Base-by-base conservation (phyloP, 345 rosid genomes). In the Populus tremula region DNA sequence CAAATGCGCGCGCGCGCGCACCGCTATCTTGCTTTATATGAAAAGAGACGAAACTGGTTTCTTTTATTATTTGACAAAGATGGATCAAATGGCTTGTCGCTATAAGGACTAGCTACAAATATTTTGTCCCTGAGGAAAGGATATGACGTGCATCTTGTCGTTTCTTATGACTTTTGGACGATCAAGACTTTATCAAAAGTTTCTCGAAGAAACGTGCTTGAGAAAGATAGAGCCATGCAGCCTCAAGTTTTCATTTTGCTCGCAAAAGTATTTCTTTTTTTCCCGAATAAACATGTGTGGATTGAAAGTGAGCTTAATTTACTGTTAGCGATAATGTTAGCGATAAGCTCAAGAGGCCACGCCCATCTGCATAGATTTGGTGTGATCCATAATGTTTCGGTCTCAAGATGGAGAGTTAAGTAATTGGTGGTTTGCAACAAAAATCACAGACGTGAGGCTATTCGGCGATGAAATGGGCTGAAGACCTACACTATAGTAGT, bases 161-260 rank as follows among this genome's bases (percentile, higher is more conserved):
- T 53, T 68, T 76, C 35, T 23, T 45, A 33, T n/a, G 68, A 33
- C 69, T 56, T 43, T 68, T 56, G 69, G 59, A 49, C 66, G 43
- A 47, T 9, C 10, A 71, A 77, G 50, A 69, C 82, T 79, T 69
- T 73, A 56, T 10, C 3, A 45, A 74, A 69, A 70, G 76, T 43
- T 23, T 64, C 21, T 62, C 21, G 63, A 64, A 62, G 72, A 61
- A 70, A 69, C 50, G 23, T 36, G 21, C 72, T 77, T 41, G 33
- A 59, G 27, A 29, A 56, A 23, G 17, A 69, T 8, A 59, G 75
- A 59, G 62, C 35, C 41, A 20, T 56, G 10, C 68, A 54, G 38
- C 12, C 62, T 59, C 43, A 41, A 13, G 29, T 59, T 69, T 41
- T 67, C 66, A 1, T 31, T 31, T 70, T 63, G 8, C 72, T 21